These are phyloP conservation scores for Metschnikowia matae DNA, from an alignment of 805 yeast species.

Conservation along the genomic window DNA sequence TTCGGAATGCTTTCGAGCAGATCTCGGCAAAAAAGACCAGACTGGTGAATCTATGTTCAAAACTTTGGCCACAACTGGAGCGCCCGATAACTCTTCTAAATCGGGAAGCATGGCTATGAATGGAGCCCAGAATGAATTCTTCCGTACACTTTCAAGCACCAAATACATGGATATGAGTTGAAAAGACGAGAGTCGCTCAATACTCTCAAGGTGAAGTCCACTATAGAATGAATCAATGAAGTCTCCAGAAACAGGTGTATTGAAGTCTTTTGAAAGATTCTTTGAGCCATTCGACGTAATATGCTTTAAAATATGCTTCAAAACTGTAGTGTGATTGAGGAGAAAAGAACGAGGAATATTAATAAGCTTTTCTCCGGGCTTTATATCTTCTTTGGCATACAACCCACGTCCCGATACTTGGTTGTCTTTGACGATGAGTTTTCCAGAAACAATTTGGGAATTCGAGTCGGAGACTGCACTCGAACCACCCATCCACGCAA, in stretches of 20 bases:
- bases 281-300: constrained; percentile 31
- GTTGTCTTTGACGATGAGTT: constrained; percentile 40
- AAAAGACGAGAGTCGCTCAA: constrained; percentile 50
- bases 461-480: constrained; percentile 5
- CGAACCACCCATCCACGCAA: constrained; percentile 24
- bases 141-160: constrained; percentile 40
- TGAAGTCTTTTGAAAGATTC: not conserved
- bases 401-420: constrained; percentile 60
- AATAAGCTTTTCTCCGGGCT: constrained; percentile 42
- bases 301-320: constrained; percentile 40
- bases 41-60: constrained; percentile 23
- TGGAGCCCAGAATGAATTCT: constrained; percentile 59
- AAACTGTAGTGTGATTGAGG: constrained; percentile 53
- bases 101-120: constrained; percentile 65
- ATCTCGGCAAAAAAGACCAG: constrained; percentile 40
- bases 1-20: constrained; percentile 36
- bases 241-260: constrained; percentile 21
- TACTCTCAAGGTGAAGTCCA: constrained; percentile 24
- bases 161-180: constrained; percentile 55
- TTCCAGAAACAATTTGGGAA: constrained; percentile 33
- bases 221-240: constrained; percentile 30
- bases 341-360: constrained; percentile 56
- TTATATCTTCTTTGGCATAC: constrained; percentile 38
- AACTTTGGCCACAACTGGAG: constrained; percentile 65
- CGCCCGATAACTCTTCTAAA: constrained; percentile 44